Base-by-base conservation (phyloP, 495 filamentous ascomycete genomes). In the Xylona heveae region DNA sequence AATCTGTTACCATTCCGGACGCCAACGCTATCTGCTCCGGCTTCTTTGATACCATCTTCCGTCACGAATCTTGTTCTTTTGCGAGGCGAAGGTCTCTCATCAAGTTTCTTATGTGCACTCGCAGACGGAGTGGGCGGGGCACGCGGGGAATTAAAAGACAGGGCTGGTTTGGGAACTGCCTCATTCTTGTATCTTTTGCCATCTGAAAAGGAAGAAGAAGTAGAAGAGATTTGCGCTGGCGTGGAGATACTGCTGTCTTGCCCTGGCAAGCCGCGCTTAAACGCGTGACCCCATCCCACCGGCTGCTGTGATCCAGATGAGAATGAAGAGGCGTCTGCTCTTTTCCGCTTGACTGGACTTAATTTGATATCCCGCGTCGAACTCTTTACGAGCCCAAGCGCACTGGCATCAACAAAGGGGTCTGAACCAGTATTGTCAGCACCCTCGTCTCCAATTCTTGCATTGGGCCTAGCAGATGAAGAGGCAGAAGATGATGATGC, bases 11-110 rank as follows among this genome's bases (percentile, higher is more conserved):
- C n/a, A n/a, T n/a, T n/a, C n/a, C n/a, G n/a, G n/a, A n/a, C 62
- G 19, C 74, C 74, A 3, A 80, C 38, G 43, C 78, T 81, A 39
- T 83, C 77, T 37, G 74, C 59, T 2, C 76, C 77, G 0, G 78
- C 75, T 46, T 78, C 75, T 42, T 66, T 65, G 36, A 79, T 80
- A 0, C 77, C 78, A 46, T 71, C 75, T 17, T 68, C 64, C 19
- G 71, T 84, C 24, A 81, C 65, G 43, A 90, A 88, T 12, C 80
- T 57, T 9, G 78, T 88, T 57, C 83, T 88, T 52, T 88, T 85
- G 42, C 60, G 57, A 8, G 66, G 59, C 3, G 66, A 62, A 3
- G 21, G 8, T 4, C 8, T 9, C 17, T 28, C 16, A n/a, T 3
- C 21, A n/a, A 10, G 10, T 12, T 3, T 3, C 15, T 31, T 18